Evolutionary conservation across 2,329 filamentous ascomycete species (phyloP).

Genomic region (Exophiala lecanii-corni): DNA sequence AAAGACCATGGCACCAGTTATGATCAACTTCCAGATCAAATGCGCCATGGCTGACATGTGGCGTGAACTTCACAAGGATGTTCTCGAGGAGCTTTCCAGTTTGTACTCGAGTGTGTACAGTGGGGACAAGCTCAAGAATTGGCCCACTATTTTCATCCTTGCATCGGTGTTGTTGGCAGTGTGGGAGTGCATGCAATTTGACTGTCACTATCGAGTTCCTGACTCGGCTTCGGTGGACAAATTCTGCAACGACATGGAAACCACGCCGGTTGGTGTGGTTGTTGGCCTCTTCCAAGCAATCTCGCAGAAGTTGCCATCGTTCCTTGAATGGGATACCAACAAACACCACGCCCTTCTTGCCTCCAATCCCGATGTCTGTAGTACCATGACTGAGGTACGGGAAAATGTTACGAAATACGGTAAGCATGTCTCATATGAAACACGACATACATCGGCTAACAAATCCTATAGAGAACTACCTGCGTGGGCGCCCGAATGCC

Average conservation of each 20-base stretch:
- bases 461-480: constrained; percentile 72
- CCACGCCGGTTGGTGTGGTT: constrained; percentile 90
- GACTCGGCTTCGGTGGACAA: constrained; percentile 81
- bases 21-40: constrained; percentile 99
- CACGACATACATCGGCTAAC: too few species aligned
- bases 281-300: constrained; percentile 97
- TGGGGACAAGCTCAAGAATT: constrained; percentile 95
- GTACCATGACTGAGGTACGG: constrained; percentile 93
- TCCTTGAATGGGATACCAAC: constrained; percentile 88
- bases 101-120: constrained; percentile 98
- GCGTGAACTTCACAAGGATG: constrained; percentile 94
- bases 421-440: too few species aligned
- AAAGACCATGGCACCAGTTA: constrained; percentile 87
- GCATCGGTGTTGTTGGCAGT: constrained; percentile 88
- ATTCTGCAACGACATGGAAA: constrained; percentile 97
- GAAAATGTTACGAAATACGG: constrained; percentile 90
- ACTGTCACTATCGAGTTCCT: constrained; percentile 90
- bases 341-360: constrained; percentile 87
- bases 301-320: constrained; percentile 88
- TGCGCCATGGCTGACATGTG: constrained; percentile 96
- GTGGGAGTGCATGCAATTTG: constrained; percentile 99
- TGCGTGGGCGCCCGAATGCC: constrained; percentile 71
- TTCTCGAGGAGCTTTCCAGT: constrained; percentile 84
- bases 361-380: constrained; percentile 87
- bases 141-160: constrained; percentile 97